Evolutionary conservation across 164 flowering plant genomes (phyloP), one percentile per base, ranked within the genome.

Genomic region (Hamamelis virginiana): DNA sequence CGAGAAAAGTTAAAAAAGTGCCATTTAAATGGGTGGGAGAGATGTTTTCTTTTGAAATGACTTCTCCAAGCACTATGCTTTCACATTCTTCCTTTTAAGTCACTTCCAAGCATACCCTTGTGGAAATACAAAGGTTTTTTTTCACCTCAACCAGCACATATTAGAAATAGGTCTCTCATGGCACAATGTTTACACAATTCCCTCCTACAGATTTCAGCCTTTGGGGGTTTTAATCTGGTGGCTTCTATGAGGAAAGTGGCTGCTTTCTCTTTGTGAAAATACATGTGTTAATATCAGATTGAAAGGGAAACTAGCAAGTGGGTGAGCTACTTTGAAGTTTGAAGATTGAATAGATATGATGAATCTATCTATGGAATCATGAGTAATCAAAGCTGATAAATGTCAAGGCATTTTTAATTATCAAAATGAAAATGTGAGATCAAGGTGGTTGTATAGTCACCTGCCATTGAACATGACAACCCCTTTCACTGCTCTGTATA

Each of bases 381-480:
- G 67, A 75, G 72, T 52, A 82, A 77, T 62, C 68, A 73, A 68
- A 53, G 72, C 33, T 70, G 67, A 75, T 62, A 67, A 64, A 70
- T 50, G 71, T 46, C 38, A 60, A 33, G 13, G 45, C 15, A 46
- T 71, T 67, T 69, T 63, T 25, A 67, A 64, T 69, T 52, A 45
- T 69, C 65, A 66, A 74, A 65, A 51, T 53, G 74, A 69, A n/a
- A 73, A 56, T 66, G 77, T 74, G 74, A 73, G 63, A 41, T 81
- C 68, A 70, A 18, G 69, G 83, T 75, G 80, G 80, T 79, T 77
- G 81, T 64, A 65, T 71, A 64, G 76, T 75, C 82, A 77, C 82
- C 78, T 73, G 68, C 82, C 75, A 76, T 69, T 67, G 62, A 51
- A 67, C 72, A 69, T 69, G 76, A 64, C 70, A 71, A 66, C 71